Evolutionary conservation across 2,329 filamentous ascomycete species (phyloP), one percentile per base, ranked within the genome.

Genomic region (Ceratocystis papillata): DNA sequence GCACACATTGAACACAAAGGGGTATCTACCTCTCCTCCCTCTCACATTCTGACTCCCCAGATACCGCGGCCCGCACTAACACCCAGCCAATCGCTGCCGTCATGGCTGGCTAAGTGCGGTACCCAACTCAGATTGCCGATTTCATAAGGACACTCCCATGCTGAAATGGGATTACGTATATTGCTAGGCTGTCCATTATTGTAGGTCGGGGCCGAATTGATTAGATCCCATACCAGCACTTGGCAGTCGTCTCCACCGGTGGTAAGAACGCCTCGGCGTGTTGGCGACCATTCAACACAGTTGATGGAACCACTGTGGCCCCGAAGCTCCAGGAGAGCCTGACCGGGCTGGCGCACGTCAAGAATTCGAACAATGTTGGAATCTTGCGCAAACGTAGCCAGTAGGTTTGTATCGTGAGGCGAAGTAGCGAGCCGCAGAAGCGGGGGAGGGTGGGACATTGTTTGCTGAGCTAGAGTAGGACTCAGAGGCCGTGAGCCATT

Each of bases 301-400:
- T 96, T 97, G 67, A 99, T 83, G 6, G 90, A 77, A 3, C 90
- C 88, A 25, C 85, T 84, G 73, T 99, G 93, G 25, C 94, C 94
- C 61, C 89, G 89, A 46, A 99, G 85, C 74, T 99, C 94, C 30
- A 99, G 83, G 3, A 99, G 82, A 1, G 94, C 94, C 76, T 96
- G 94, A 5, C 94, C 94, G 0, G 94, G 94, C 76, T 99, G 94
- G 62, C 94, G 87, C 2, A 97, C 93, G 72, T 99, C 94, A 37
- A 99, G 85, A 65, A 99, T 96, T 61, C 94, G 90, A 73, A 99
- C 92, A 44, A 96, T 79, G 71, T 87, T 92, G 3, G 90, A 96
- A 74, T 97, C 94, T 73, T 91, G 87, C 20, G 94, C 93, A 75
- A 99, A 97, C 0, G 94, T 99, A n/a, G 93, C 93, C 45, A 99